Evolutionary conservation across 768 basidiomycete species (phyloP).

Genomic region (Hygrophorus russula): DNA sequence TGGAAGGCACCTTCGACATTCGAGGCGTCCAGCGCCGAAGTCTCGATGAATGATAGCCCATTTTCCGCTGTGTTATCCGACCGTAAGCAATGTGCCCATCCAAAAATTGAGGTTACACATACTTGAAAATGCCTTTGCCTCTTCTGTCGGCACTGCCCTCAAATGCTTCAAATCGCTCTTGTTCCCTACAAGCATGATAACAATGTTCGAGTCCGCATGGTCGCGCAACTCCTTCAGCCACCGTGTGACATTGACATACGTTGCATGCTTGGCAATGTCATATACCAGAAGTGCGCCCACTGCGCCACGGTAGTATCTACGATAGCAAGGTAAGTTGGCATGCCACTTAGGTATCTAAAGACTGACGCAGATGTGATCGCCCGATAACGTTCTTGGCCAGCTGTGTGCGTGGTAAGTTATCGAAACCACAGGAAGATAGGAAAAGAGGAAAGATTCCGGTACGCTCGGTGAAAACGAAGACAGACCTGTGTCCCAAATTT

Average conservation of each 20-base stretch:
- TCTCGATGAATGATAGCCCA: constrained; percentile 92
- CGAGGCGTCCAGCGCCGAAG: constrained; percentile 98
- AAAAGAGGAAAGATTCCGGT: constrained; percentile 1
- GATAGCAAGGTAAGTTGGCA: background rate
- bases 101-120: constrained; percentile 18
- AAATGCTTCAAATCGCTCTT: constrained; percentile 99
- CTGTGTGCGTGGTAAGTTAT: constrained; percentile 26
- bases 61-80: constrained; percentile 64
- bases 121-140: constrained; percentile 89
- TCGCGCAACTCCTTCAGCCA: constrained; percentile 97
- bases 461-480: constrained; percentile 3
- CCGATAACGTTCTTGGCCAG: constrained; percentile 94
- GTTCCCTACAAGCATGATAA: constrained; percentile 95
- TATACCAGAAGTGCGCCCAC: constrained; percentile 89
- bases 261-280: constrained; percentile 89
- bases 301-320: constrained; percentile 94
- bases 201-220: constrained; percentile 88
- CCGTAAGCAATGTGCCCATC: constrained; percentile 1
- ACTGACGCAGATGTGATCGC: constrained; percentile 93
- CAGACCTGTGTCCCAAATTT: constrained; percentile 98
- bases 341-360: background rate
- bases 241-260: constrained; percentile 87
- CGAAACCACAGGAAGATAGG: constrained; percentile 7
- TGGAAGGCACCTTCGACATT: constrained; percentile 98
- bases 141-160: constrained; percentile 92